Percentiles rank a stretch among this genome's conserved stretches.
Conservation (phyloP, 106 monocot species). For the Cymbidium sinense region DNA sequence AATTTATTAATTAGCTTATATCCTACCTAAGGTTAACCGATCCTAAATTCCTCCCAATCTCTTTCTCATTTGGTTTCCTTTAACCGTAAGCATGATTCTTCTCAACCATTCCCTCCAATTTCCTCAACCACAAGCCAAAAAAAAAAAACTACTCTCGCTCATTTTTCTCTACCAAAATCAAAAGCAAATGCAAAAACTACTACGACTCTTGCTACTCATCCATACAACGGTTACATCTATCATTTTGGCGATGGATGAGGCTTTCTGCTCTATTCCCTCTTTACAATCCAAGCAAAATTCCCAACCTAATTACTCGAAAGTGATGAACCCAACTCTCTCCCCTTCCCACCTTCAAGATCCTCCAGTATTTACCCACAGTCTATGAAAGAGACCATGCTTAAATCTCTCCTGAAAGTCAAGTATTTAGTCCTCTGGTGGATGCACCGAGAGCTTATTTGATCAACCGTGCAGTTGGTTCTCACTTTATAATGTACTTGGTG, state of each 20-base stretch:
- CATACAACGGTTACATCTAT: neutral
- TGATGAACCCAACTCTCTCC: constrained; percentile 78
- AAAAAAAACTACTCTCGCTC: no score
- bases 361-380: constrained; percentile 87
- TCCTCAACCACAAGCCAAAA: no score
- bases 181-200: no score
- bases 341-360: constrained; percentile 79
- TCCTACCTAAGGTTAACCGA: no score
- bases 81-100: no score
- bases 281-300: constrained; percentile 11
- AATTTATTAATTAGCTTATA: no score
- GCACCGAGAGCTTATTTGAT: constrained; percentile 83
- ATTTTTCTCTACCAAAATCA: no score
- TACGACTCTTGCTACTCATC: neutral
- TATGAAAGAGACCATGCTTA: constrained; percentile 79
- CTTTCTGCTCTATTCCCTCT: constrained; percentile 34
- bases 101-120: no score
- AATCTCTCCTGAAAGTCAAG: constrained; percentile 90
- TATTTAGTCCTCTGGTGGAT: constrained; percentile 80
- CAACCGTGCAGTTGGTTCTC: constrained; percentile 80
- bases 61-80: no score
- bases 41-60: no score
- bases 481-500: constrained; percentile 89
- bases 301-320: constrained; percentile 68
- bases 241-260: constrained; percentile 13